Percentiles rank a stretch among this genome's conserved stretches.
Evolutionary conservation across 2,329 filamentous ascomycete genomes (phyloP).

Genomic region (Talaromyces rugulosus): DNA sequence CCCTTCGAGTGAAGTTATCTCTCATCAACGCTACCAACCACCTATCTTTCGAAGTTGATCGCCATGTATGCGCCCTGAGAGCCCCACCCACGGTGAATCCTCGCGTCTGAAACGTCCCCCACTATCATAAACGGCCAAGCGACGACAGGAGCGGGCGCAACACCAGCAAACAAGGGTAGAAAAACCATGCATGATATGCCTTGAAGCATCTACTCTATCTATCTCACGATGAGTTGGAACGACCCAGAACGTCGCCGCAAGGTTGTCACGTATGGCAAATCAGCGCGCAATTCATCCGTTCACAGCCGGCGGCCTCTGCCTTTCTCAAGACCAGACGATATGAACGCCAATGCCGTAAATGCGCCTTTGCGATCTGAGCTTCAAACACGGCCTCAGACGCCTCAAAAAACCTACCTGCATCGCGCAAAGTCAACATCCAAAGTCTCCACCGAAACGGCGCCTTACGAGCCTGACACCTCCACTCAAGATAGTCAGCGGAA

Average conservation of each 20-base stretch:
- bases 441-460: not conserved
- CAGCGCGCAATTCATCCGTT: slow-evolving; percentile 5
- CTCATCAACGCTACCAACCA: not conserved
- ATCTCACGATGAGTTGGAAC: slow-evolving; percentile 11
- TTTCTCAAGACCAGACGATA: not conserved
- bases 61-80: not conserved
- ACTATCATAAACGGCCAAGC: not conserved
- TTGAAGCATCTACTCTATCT: not conserved
- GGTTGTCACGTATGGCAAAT: slow-evolving; percentile 36
- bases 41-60: not conserved
- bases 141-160: not conserved
- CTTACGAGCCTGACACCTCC: slow-evolving; percentile 26
- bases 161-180: not conserved
- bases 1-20: not conserved
- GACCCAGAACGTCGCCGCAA: slow-evolving; percentile 23
- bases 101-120: not conserved
- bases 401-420: not conserved
- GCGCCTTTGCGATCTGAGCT: not conserved
- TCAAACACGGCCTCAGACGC: not conserved
- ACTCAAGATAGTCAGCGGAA: slow-evolving; percentile 19
- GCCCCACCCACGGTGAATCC: not conserved
- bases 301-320: not conserved
- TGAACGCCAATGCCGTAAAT: not conserved
- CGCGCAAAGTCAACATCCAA: not conserved
- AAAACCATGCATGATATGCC: not conserved